Evolutionary conservation across 305 asterid species (phyloP), one percentile per base, ranked within the genome.

Genomic region (Fraxinus greggii): DNA sequence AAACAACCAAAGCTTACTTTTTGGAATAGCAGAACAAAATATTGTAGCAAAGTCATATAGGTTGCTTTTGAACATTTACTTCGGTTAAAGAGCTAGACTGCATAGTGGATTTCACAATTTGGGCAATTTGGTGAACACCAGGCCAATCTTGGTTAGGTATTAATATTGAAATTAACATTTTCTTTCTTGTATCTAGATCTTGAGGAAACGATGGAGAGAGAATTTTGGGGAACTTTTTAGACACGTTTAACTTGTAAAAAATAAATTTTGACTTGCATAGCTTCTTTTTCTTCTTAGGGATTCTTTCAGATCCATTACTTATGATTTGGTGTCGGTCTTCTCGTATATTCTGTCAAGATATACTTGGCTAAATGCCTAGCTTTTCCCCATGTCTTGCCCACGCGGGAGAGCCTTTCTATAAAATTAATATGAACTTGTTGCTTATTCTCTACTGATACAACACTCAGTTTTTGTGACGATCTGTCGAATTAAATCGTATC

Each of bases 21-120:
- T 63, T 54, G n/a, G 72, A 61, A 13, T 38, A 59, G 33, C 13
- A 3, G 74, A 69, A 32, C 75, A 33, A 79, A 28, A 31, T 54
- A 72, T 2, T 76, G 32, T 74, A 21, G 23, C 29, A 21, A 7
- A 73, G 40, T 36, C 76, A 38, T 42, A 33, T 59, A 38, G 75
- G 15, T 75, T 59, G 15, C 54, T 76, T 31, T 80, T 63, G 67
- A 61, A 78, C 80, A 33, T 80, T 77, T 80, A 73, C 40, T 79
- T 40, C 67, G 72, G 48, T 70, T 78, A 48, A 9, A n/a, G 70
- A 33, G n/a, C 77, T 7, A 28, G 45, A 40, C n/a, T 1, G 32
- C 5, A 10, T 15, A 51, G 15, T 4, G 21, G 69, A 31, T 42
- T 48, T 13, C 72, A 10, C 13, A 51, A 33, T 31, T 51, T 82